Base-by-base conservation (phyloP, 2,329 filamentous ascomycete species). In the Phaeosphaeria sp. region DNA sequence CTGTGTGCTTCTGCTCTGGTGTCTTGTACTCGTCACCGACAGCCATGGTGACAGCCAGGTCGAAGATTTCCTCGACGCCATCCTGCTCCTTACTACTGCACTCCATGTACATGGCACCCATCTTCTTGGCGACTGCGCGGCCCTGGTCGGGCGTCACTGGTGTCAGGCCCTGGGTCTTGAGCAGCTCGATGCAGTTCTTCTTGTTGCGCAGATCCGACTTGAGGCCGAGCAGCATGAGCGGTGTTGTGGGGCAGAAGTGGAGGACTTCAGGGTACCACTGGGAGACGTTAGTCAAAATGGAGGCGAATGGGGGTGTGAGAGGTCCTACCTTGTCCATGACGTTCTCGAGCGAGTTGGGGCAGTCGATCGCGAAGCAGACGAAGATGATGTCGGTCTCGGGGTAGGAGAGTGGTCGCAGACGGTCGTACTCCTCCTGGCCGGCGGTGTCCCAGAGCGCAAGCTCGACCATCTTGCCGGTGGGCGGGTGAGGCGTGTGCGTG, bases 251-350 rank as follows among this genome's bases (percentile, higher is more conserved):
- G 81, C 95, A 98, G 84, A 99, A 99, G 80, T 99, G 95, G 55
- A 98, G 88, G 71, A 99, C 95, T 83, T 99, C 95, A 59, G 95
- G 95, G 74, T 97, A 99, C 95, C 95, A 99, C 95, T 98, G 69
- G 48, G 17, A n/a, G 3, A 56, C 58, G 72, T 81, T 71, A 75
- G 71, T 49, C 22, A 52, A 6, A 36, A 21, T 20, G n/a, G n/a
- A 39, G 47, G 13, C 50, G 51, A 36, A 21, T 55, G 4, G 18
- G 39, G 15, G 43, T 49, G 11, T 30, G 52, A 25, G 52, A 27
- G 50, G 25, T 52, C 83, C 62, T 82, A 97, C 95, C 90, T 99
- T 99, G 82, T 99, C 95, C 83, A 98, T 90, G 58, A 99, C 94
- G 79, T 99, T 99, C 76, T 99, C 95, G 52, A 99, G 84, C 6